Percentiles rank a stretch among this genome's conserved stretches.
Evolutionary conservation across 345 rosid genomes (phyloP).

Genomic region (Brassica cretica): DNA sequence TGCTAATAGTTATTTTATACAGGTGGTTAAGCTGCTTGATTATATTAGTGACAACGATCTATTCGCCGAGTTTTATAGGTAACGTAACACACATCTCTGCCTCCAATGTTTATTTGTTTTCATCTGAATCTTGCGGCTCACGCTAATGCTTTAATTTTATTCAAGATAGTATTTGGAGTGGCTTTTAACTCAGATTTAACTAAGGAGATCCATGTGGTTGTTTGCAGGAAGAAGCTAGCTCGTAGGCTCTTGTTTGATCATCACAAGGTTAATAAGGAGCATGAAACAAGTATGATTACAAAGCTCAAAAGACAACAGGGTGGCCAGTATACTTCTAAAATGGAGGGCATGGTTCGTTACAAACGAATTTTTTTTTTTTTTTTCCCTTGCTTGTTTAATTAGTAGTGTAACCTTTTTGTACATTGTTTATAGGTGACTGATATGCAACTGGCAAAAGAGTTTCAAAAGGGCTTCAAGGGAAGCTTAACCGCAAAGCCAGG

Average conservation of each 20-base stretch:
- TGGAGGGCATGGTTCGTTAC: conserved; percentile 63
- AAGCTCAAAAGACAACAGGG: conserved; percentile 61
- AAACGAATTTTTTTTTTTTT: not conserved
- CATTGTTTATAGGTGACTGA: conserved; percentile 50
- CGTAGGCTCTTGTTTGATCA: conserved; percentile 64
- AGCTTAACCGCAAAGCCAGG: conserved; percentile 45
- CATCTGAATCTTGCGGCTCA: not conserved
- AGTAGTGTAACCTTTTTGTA: not conserved
- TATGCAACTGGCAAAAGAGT: conserved; percentile 68
- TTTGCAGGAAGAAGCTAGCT: conserved; percentile 61
- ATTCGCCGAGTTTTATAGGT: conserved; percentile 70
- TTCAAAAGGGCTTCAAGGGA: conserved; percentile 51
- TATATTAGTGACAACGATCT: conserved; percentile 77
- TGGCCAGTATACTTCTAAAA: conserved; percentile 59
- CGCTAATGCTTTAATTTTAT: not conserved
- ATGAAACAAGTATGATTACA: conserved; percentile 60
- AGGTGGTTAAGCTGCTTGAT: conserved; percentile 68
- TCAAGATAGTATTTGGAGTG: conserved; percentile 10
- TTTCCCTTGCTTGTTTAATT: not conserved
- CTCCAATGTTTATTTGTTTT: not conserved
- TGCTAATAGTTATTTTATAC: not conserved
- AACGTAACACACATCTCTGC: conserved; percentile 13
- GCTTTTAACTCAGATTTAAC: not conserved
- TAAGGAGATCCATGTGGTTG: conserved; percentile 1
- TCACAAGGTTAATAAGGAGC: conserved; percentile 50